Evolutionary conservation across 2,329 filamentous ascomycete genomes (phyloP).

Genomic region (Exophiala alcalophila): DNA sequence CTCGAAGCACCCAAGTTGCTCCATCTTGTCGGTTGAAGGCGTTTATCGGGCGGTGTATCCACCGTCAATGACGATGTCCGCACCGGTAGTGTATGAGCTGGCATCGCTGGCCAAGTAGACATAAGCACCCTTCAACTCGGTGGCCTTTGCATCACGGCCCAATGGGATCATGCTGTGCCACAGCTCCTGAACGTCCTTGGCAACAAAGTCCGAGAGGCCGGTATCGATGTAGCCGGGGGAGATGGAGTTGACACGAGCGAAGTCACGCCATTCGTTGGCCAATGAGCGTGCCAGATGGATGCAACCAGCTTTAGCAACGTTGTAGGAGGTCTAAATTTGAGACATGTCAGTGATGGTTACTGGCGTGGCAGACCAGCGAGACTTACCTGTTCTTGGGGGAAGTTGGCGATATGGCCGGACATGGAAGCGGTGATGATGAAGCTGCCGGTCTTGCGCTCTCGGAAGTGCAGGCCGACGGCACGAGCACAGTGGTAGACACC

Average conservation of each 20-base stretch:
- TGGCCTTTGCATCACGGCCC: slow-evolving; percentile 60
- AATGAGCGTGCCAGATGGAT: slow-evolving; percentile 63
- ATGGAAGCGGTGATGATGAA: slow-evolving; percentile 67
- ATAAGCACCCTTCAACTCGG: slow-evolving; percentile 62
- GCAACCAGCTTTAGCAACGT: slow-evolving; percentile 64
- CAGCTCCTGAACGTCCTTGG: slow-evolving; percentile 55
- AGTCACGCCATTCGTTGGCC: slow-evolving; percentile 68
- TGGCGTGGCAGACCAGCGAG: slow-evolving; percentile 25
- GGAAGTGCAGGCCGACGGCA: slow-evolving; percentile 78
- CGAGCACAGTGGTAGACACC: slow-evolving; percentile 83
- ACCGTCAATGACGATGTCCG: slow-evolving; percentile 49
- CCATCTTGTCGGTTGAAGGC: too few species aligned
- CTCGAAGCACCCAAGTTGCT: too few species aligned
- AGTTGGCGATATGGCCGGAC: slow-evolving; percentile 55
- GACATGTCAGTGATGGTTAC: background rate
- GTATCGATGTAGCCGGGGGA: slow-evolving; percentile 69
- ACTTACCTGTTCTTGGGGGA: slow-evolving; percentile 58
- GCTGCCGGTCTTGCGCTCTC: slow-evolving; percentile 61
- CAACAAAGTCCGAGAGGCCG: slow-evolving; percentile 61
- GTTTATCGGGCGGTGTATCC: slow-evolving; percentile 47
- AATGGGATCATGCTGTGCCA: slow-evolving; percentile 61
- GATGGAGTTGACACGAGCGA: slow-evolving; percentile 66
- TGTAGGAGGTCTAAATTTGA: slow-evolving; percentile 53
- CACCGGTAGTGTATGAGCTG: slow-evolving; percentile 50
- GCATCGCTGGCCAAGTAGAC: slow-evolving; percentile 50